A percentile compares a stretch with the other conserved stretches of the same genome.
These are phyloP conservation scores for Pelargonium myrrhifolium DNA, from an alignment of 441 rosid species.

Conservation along the genomic window DNA sequence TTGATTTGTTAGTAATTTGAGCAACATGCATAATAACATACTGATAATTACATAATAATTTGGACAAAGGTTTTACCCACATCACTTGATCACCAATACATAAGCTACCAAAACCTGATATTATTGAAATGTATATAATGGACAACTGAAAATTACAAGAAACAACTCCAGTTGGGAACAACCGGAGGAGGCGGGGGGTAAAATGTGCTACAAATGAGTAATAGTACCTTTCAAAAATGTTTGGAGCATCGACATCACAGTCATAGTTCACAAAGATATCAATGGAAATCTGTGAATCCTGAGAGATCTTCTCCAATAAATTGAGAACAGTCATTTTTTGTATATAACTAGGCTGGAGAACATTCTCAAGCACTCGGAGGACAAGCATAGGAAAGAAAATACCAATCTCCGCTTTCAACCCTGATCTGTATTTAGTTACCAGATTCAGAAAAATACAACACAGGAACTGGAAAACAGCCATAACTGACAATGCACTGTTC, in stretches of 20 bases:
- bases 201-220: not conserved
- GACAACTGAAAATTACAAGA: not conserved
- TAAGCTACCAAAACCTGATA: not conserved
- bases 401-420: conserved; percentile 84
- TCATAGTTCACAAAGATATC: conserved; percentile 95
- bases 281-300: conserved; percentile 66
- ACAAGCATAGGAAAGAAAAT: conserved; percentile 95
- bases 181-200: not conserved
- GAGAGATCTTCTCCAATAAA: conserved; percentile 72
- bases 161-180: not conserved
- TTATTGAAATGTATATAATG: not conserved
- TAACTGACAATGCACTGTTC: conserved; percentile 91
- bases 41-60: not conserved
- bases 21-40: not conserved
- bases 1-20: not conserved
- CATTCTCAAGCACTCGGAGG: conserved; percentile 94
- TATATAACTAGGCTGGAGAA: conserved; percentile 94
- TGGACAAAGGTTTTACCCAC: not conserved
- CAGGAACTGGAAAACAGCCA: conserved; percentile 95
- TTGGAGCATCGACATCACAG: conserved; percentile 93
- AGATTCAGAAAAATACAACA: conserved; percentile 78
- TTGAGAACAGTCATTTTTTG: conserved; percentile 96
- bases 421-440: conserved; percentile 72
- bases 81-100: not conserved
- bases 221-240: conserved; percentile 85